phyloP scores from a whole-genome alignment of 768 basidiomycete genomes.

The Tylopilus balloui region DNA sequence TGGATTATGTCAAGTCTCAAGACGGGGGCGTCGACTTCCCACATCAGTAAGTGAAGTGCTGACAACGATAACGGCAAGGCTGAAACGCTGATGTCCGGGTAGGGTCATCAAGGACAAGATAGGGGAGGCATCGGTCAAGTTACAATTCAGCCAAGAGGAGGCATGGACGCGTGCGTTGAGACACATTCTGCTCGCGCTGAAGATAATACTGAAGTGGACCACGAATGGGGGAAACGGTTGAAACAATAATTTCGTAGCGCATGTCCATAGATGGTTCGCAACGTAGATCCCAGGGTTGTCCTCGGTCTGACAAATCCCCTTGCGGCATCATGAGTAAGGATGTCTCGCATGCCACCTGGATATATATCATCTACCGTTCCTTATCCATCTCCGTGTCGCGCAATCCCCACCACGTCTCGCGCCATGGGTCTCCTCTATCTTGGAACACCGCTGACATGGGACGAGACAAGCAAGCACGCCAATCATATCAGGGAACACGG shows the following conservation, averaged over 20 bases:
- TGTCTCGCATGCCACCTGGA: background rate
- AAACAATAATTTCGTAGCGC: background rate
- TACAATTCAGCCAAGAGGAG: constrained; percentile 94
- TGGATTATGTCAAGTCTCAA: constrained; percentile 77
- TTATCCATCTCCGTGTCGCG: constrained; percentile 5
- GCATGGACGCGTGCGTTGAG: constrained; percentile 91
- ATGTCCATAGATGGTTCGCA: no score
- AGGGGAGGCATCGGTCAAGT: constrained; percentile 89
- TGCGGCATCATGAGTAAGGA: constrained; percentile 15
- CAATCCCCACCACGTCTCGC: constrained; percentile 10
- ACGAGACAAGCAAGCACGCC: constrained; percentile 79
- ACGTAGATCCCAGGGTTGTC: no score
- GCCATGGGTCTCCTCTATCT: constrained; percentile 89
- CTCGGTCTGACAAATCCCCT: constrained; percentile 20
- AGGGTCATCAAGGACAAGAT: constrained; percentile 94
- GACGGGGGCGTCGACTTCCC: constrained; percentile 74
- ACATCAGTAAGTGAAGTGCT: constrained; percentile 64
- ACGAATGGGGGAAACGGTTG: constrained; percentile 73
- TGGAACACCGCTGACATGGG: constrained; percentile 91
- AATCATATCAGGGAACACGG: constrained; percentile 91
- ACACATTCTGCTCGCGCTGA: constrained; percentile 85
- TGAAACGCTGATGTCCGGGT: background rate
- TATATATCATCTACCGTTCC: background rate
- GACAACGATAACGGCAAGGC: background rate
- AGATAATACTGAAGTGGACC: constrained; percentile 83